Evolutionary conservation across 2,329 filamentous ascomycete species (phyloP).

Genomic region (Fonsecaea pugnacius): DNA sequence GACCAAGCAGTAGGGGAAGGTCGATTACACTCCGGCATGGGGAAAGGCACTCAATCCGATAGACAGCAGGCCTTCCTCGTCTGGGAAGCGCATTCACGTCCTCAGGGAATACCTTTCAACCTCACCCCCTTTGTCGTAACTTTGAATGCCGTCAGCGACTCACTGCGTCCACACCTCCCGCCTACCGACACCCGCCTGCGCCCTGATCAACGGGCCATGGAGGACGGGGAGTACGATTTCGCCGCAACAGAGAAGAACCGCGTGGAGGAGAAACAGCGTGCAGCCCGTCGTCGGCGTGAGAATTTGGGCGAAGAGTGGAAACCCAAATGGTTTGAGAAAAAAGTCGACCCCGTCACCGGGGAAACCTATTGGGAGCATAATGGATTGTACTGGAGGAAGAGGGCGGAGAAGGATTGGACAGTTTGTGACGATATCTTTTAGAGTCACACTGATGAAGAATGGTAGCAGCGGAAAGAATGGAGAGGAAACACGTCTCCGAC

Average conservation of each 20-base stretch:
- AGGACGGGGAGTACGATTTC: conserved; percentile 94
- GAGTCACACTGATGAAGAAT: conserved; percentile 7
- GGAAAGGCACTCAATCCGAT: conserved; percentile 28
- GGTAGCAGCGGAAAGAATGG: neutral
- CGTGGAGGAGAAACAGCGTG: conserved; percentile 87
- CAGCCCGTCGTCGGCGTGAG: conserved; percentile 73
- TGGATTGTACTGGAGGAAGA: conserved; percentile 81
- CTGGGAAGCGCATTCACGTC: conserved; percentile 85
- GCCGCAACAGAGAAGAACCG: conserved; percentile 93
- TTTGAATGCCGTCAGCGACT: conserved; percentile 88
- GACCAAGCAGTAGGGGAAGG: conserved; percentile 64
- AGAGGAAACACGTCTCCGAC: neutral
- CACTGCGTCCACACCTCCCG: conserved; percentile 74
- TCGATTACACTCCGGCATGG: conserved; percentile 60
- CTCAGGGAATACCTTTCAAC: conserved; percentile 90
- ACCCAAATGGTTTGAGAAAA: conserved; percentile 83
- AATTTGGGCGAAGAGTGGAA: conserved; percentile 76
- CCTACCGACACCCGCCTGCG: conserved; percentile 92
- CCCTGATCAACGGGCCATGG: conserved; percentile 96
- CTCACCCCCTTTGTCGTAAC: conserved; percentile 94
- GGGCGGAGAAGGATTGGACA: conserved; percentile 68
- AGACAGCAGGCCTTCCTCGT: conserved; percentile 78
- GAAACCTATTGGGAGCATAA: conserved; percentile 90
- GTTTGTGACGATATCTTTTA: conserved; percentile 76
- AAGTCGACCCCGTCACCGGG: conserved; percentile 75